Evolutionary conservation across 75 land plant species (phyloP).

Genomic region (Pseudotsuga menziesii): DNA sequence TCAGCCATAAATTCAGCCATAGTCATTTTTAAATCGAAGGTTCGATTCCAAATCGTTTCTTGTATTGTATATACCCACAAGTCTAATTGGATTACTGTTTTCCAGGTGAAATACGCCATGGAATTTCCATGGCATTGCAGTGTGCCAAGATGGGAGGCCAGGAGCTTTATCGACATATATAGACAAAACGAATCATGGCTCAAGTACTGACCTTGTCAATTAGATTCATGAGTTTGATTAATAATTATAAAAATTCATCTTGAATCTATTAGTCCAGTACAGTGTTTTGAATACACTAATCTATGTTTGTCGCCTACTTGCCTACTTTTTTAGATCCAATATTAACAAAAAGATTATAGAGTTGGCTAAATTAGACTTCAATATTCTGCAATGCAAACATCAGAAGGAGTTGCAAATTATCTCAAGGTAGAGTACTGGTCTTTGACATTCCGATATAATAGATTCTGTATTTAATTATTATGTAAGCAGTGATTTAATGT

Average conservation of each 20-base stretch:
- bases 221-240: background rate
- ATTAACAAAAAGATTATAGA: background rate
- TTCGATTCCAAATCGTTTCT: no score
- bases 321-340: conserved; percentile 2
- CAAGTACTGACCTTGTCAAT: background rate
- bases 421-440: background rate
- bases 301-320: conserved; percentile 16
- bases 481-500: background rate
- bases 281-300: background rate
- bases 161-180: conserved; percentile 2
- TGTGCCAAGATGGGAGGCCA: background rate
- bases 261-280: background rate
- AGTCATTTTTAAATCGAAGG: no score
- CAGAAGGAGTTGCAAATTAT: background rate
- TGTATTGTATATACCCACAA: no score
- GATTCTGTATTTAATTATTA: background rate
- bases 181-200: background rate
- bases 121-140: background rate
- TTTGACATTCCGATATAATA: no score
- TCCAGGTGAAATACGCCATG: background rate
- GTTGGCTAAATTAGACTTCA: background rate
- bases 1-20: no score
- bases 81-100: background rate
- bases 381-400: background rate
- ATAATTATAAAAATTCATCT: background rate